Evolutionary conservation across 2,329 filamentous ascomycete species (phyloP).

Genomic region (Fusarium sp.): DNA sequence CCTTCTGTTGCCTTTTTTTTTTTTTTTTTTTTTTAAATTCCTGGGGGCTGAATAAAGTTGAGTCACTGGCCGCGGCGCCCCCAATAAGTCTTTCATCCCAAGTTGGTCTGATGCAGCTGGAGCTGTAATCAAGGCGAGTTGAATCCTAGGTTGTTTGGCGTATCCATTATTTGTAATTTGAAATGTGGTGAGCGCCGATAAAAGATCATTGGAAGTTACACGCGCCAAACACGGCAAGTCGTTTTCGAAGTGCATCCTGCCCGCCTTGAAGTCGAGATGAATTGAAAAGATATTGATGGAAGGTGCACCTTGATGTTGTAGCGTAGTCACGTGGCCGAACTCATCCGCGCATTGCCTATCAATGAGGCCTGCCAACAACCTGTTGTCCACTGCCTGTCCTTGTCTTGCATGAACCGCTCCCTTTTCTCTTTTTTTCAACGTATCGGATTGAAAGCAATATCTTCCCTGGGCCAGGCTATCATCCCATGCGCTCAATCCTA

Average conservation of each 20-base stretch:
- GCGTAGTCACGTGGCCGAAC: constrained; percentile 15
- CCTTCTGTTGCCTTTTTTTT: background rate
- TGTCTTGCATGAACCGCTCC: constrained; percentile 31
- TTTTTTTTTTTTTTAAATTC: background rate
- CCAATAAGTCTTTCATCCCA: background rate
- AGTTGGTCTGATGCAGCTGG: background rate
- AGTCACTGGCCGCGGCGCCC: background rate
- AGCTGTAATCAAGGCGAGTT: background rate
- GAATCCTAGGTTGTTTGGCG: background rate
- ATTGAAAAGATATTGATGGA: background rate
- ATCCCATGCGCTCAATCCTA: background rate
- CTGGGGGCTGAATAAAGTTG: background rate
- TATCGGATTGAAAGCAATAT: constrained; percentile 2
- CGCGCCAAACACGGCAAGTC: background rate
- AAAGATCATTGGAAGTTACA: constrained; percentile 1
- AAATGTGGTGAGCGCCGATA: background rate
- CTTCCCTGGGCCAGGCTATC: background rate
- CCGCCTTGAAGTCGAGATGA: background rate
- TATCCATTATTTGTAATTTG: background rate
- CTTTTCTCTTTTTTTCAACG: background rate
- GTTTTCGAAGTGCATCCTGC: background rate
- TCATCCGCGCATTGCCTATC: constrained; percentile 1
- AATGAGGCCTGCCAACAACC: constrained; percentile 18
- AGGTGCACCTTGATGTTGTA: constrained; percentile 6
- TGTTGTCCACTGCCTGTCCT: constrained; percentile 3